These are phyloP conservation scores for Phanerochaete carnosa DNA, from an alignment of 768 basidiomycete genomes.

Conservation along the genomic window DNA sequence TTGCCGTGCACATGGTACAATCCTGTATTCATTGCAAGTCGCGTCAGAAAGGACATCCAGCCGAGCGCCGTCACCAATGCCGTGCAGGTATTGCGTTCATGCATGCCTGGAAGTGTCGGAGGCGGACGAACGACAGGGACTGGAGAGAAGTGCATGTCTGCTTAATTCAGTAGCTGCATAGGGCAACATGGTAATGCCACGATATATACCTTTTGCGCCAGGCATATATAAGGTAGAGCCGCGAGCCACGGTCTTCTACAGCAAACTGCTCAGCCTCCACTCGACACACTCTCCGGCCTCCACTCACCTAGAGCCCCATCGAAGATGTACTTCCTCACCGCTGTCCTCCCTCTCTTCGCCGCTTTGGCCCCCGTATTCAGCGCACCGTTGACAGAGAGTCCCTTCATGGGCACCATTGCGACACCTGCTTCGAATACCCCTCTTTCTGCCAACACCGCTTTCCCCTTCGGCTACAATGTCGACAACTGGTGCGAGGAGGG, in stretches of 20 bases:
- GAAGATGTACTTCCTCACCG: conserved; percentile 7
- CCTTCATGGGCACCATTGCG: conserved; percentile 12
- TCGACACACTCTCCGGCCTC: background rate
- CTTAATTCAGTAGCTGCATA: background rate
- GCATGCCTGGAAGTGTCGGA: background rate
- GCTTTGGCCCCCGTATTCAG: background rate
- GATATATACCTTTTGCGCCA: background rate
- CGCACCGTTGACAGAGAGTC: conserved; percentile 10
- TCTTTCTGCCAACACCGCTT: background rate
- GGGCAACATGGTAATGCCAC: background rate
- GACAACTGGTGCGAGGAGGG: conserved; percentile 15
- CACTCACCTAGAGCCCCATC: background rate
- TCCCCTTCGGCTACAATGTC: conserved; percentile 8
- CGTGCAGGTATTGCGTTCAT: background rate
- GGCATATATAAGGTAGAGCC: background rate
- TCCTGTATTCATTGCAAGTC: background rate
- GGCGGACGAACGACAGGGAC: background rate
- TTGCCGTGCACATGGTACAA: background rate
- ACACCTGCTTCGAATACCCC: background rate
- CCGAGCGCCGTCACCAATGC: background rate
- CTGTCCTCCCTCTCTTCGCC: conserved; percentile 2
- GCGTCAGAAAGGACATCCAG: background rate
- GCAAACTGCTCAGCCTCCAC: background rate
- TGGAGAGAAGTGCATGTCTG: background rate
- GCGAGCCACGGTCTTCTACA: background rate